Base-by-base conservation (phyloP, 495 filamentous ascomycete species). In the Arthonia radiata region DNA sequence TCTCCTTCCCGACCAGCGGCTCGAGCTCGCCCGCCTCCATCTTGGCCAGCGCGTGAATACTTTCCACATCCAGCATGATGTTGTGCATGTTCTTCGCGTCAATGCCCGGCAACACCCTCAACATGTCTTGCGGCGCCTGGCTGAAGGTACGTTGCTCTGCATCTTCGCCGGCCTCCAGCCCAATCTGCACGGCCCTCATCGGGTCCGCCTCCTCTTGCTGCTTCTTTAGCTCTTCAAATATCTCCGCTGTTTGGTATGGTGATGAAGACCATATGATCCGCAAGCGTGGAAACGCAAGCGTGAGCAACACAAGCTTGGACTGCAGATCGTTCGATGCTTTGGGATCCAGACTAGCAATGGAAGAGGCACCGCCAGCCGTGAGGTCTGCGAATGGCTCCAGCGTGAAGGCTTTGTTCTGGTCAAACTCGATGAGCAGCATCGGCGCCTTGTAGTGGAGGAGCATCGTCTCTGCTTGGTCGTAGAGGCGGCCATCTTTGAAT, bases 181-280 rank as follows among this genome's bases (percentile, higher is more conserved):
- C 86, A 10, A 78, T 61, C 27, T 74, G 62, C 3, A 90, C 77
- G 2, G 89, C 86, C 3, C 63, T 66, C 13, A 91, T 59, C 9
- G 89, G 89, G 44, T 97, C 79, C 1, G 86, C 89, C 50, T 97
- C 86, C 3, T 70, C 55, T 34, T 76, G 67, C 31, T 74, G 67
- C 37, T 77, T 75, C 53, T 97, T 97, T 13, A 97, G 56, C 37
- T 81, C 73, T 7, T 77, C 69, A 46, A 94, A 94, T 34, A 97
- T 94, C 51, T 92, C 80, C 4, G 86, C 86, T 1, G 89, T 94
- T 46, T 97, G 83, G 43, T 91, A 93, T 0, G 86, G 83, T 11
- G 67, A 77, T 0, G 67, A 76, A 5, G 75, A 83, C 86, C 86
- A 97, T 35, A 97, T 82, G 27, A 97, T 71, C 28, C 73, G 69